A percentile compares a stretch with the other conserved stretches of the same genome.
Evolutionary conservation across 805 yeast genomes (phyloP).

Genomic region (Vanderwaltozyma yarrowii): DNA sequence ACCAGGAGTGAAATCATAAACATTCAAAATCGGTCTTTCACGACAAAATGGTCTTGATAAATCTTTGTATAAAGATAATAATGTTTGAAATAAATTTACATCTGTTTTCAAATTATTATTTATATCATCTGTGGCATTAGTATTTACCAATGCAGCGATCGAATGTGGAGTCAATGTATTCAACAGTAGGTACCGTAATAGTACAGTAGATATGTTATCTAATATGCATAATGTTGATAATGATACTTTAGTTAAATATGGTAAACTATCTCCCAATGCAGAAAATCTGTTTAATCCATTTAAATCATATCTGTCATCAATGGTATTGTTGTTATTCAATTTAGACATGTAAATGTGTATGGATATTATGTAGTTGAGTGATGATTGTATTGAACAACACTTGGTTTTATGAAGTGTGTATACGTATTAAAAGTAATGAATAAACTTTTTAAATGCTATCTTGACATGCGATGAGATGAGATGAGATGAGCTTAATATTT

Average conservation of each 20-base stretch:
- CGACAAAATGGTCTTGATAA: background rate
- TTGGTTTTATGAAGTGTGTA: too few relatives aligned
- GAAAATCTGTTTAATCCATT: background rate
- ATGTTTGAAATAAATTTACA: background rate
- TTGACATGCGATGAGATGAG: too few relatives aligned
- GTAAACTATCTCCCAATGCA: background rate
- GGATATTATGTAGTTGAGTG: too few relatives aligned
- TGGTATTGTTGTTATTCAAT: too few relatives aligned
- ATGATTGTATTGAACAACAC: too few relatives aligned
- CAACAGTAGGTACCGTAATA: conserved; percentile 1
- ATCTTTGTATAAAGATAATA: background rate
- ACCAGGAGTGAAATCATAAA: conserved; percentile 61
- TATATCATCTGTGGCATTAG: background rate
- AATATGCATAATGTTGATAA: background rate
- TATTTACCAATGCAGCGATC: background rate
- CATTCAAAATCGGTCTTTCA: conserved; percentile 32
- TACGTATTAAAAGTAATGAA: too few relatives aligned
- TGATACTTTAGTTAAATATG: background rate
- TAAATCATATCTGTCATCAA: background rate
- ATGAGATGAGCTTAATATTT: background rate
- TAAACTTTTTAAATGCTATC: too few relatives aligned
- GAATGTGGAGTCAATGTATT: conserved; percentile 3
- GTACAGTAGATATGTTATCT: conserved; percentile 1
- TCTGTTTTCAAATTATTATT: background rate
- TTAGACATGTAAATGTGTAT: too few relatives aligned